These are phyloP conservation scores for Brassica cretica DNA, from an alignment of 345 rosid species.

Conservation along the genomic window DNA sequence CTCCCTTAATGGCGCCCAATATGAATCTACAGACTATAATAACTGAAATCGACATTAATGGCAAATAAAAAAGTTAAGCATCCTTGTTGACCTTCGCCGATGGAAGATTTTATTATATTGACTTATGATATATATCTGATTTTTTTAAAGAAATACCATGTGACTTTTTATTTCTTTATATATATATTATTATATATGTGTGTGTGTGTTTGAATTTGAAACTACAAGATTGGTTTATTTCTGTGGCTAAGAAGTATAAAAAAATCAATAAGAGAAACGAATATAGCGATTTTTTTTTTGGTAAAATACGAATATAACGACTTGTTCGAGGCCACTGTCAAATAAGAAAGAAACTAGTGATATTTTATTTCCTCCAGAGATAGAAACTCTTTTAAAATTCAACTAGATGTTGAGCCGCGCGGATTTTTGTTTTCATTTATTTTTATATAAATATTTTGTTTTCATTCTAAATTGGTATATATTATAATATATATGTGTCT, in stretches of 20 bases:
- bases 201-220: not conserved
- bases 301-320: not conserved
- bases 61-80: not conserved
- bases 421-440: too few relatives aligned
- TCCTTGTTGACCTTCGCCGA: not conserved
- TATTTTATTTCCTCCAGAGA: not conserved
- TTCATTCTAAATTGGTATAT: too few relatives aligned
- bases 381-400: too few relatives aligned
- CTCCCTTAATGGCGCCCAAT: slow-evolving; percentile 5
- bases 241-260: not conserved
- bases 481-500: too few relatives aligned
- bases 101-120: not conserved
- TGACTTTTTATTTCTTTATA: too few relatives aligned
- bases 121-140: too few relatives aligned
- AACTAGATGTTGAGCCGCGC: too few relatives aligned
- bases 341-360: not conserved
- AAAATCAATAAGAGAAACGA: slow-evolving; percentile 1
- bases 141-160: too few relatives aligned
- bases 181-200: too few relatives aligned
- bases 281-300: not conserved
- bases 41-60: not conserved
- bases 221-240: not conserved
- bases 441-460: too few relatives aligned
- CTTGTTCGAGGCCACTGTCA: slow-evolving; percentile 9
- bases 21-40: not conserved